Conservation (phyloP, 495 filamentous ascomycete species). For the Wilcoxina mikolae region DNA sequence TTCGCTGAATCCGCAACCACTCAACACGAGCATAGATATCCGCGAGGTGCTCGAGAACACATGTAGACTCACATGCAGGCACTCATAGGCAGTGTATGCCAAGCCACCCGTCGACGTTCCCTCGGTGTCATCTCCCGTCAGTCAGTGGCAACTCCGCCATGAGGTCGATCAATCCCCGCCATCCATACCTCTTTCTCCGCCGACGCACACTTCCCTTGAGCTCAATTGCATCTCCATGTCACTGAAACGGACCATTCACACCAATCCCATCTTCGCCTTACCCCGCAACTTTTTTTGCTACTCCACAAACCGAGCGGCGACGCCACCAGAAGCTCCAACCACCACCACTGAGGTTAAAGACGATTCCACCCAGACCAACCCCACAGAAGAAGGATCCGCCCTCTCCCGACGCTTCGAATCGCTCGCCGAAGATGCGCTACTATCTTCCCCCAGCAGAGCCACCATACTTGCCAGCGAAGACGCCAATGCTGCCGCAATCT, state of each 20-base stretch:
- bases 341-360: background rate
- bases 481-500: constrained; percentile 75
- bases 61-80: background rate
- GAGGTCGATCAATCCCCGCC: background rate
- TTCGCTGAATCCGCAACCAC: too few relatives aligned
- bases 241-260: constrained; percentile 3
- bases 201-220: background rate
- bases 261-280: background rate
- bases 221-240: constrained; percentile 7
- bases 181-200: background rate
- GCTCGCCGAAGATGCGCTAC: constrained; percentile 22
- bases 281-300: background rate
- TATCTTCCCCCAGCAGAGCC: constrained; percentile 31
- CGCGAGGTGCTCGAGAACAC: too few relatives aligned
- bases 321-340: constrained; percentile 3
- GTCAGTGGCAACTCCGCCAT: background rate
- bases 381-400: constrained; percentile 14
- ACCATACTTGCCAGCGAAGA: constrained; percentile 50
- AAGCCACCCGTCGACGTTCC: background rate
- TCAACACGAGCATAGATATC: too few relatives aligned
- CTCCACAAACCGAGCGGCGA: constrained; percentile 8
- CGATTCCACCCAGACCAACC: background rate
- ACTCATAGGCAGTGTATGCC: background rate
- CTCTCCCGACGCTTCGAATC: constrained; percentile 24
- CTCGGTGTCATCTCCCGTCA: background rate